These are phyloP conservation scores for Claviceps digitariae DNA, from an alignment of 2,329 filamentous ascomycete genomes.

Conservation along the genomic window DNA sequence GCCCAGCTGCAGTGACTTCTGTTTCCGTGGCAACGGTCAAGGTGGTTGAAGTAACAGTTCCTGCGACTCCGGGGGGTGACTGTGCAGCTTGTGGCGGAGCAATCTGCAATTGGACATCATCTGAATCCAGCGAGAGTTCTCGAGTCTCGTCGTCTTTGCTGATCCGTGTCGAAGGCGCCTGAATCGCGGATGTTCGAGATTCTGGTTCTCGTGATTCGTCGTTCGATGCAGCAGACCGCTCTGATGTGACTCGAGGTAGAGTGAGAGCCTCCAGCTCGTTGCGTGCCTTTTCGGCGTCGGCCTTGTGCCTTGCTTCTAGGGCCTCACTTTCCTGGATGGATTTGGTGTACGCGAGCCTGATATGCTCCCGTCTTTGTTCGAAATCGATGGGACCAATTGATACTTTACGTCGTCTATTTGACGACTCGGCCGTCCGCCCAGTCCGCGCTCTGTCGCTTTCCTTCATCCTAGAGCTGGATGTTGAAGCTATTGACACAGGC, in stretches of 20 bases:
- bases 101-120: neutral
- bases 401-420: slow-evolving; percentile 35
- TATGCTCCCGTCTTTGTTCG: slow-evolving; percentile 65
- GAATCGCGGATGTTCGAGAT: neutral
- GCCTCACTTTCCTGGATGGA: slow-evolving; percentile 65
- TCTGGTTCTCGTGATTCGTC: neutral
- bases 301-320: slow-evolving; percentile 37
- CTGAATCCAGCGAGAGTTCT: neutral
- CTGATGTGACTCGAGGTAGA: neutral
- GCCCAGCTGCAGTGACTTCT: slow-evolving; percentile 4
- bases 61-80: neutral
- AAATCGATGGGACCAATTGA: slow-evolving; percentile 70
- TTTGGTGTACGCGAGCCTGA: slow-evolving; percentile 73
- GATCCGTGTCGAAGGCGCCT: neutral
- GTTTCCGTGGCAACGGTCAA: neutral
- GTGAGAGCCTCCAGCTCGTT: slow-evolving; percentile 34
- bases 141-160: neutral
- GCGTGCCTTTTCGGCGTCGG: slow-evolving; percentile 33
- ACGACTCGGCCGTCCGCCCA: slow-evolving; percentile 24
- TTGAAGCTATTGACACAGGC: slow-evolving; percentile 61
- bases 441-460: slow-evolving; percentile 36
- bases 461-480: slow-evolving; percentile 55
- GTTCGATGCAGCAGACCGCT: neutral
- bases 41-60: neutral
- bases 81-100: neutral